Evolutionary conservation across 805 yeast genomes (phyloP).

Genomic region (Starmerella bombicola): DNA sequence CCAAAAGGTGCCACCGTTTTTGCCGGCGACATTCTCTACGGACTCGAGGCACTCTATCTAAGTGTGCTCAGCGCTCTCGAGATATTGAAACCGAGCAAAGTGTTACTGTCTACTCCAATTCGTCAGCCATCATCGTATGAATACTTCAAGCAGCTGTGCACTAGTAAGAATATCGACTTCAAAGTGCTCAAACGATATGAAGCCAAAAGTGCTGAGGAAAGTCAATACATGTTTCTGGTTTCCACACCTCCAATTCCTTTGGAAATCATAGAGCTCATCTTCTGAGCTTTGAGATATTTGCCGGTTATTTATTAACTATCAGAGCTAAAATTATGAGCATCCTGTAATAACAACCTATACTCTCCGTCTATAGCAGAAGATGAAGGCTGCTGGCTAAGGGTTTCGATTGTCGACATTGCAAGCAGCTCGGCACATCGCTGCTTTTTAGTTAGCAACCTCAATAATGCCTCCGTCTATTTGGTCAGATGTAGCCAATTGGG

Average conservation of each 20-base stretch:
- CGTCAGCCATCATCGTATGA: conserved; percentile 11
- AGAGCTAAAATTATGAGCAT: too few species aligned
- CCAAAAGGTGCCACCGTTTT: conserved; percentile 8
- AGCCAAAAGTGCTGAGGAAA: conserved; percentile 7
- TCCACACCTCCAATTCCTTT: conserved; percentile 17
- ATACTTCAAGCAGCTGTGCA: conserved; percentile 9
- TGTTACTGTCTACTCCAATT: conserved; percentile 14
- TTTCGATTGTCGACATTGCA: too few species aligned
- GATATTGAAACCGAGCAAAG: conserved; percentile 5
- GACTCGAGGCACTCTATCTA: conserved; percentile 6
- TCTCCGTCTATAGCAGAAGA: too few species aligned
- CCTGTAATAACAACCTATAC: too few species aligned
- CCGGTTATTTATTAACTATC: too few species aligned
- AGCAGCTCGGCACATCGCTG: too few species aligned
- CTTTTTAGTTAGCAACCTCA: too few species aligned
- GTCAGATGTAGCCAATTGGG: background rate
- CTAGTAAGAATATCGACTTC: background rate
- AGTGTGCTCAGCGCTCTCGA: conserved; percentile 5
- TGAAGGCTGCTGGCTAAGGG: too few species aligned
- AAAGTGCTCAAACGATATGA: background rate
- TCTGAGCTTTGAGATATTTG: too few species aligned
- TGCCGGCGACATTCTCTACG: conserved; percentile 19
- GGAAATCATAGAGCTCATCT: conserved; percentile 11
- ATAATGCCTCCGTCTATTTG: background rate
- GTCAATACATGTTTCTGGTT: conserved; percentile 14